Evolutionary conservation across 2,329 filamentous ascomycete species (phyloP).

Genomic region (Claviceps purpurea): DNA sequence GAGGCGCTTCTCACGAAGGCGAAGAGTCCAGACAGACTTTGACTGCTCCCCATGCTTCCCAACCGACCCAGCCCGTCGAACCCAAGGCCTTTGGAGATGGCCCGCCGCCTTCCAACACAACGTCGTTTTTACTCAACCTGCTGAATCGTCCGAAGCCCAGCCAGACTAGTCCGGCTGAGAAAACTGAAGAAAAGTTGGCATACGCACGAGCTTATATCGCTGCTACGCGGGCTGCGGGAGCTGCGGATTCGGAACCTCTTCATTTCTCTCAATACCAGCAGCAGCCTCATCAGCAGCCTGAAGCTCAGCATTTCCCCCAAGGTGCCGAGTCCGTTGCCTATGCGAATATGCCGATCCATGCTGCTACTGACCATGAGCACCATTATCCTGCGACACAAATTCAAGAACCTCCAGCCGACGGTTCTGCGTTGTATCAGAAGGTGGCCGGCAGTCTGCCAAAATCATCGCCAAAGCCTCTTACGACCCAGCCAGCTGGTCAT

Average conservation of each 20-base stretch:
- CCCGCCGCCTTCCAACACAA: slow-evolving; percentile 53
- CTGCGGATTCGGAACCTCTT: slow-evolving; percentile 13
- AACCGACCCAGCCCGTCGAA: slow-evolving; percentile 14
- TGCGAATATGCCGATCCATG: slow-evolving; percentile 11
- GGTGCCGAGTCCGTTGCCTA: slow-evolving; percentile 13
- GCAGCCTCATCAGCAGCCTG: slow-evolving; percentile 10
- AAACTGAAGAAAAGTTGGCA: slow-evolving; percentile 14
- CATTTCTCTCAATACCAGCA: slow-evolving; percentile 19
- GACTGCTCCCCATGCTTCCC: slow-evolving; percentile 12
- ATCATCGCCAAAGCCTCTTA: slow-evolving; percentile 28
- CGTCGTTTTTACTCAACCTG: slow-evolving; percentile 74
- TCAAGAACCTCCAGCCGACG: slow-evolving; percentile 25
- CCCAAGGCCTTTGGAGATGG: slow-evolving; percentile 29
- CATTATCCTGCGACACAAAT: slow-evolving; percentile 4
- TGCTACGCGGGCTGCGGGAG: slow-evolving; percentile 31
- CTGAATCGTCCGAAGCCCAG: slow-evolving; percentile 65
- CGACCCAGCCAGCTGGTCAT: slow-evolving; percentile 17
- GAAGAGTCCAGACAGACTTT: slow-evolving; percentile 23
- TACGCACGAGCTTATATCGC: slow-evolving; percentile 28
- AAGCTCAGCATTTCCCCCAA: slow-evolving; percentile 14
- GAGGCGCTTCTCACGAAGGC: slow-evolving; percentile 34
- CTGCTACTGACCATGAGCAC: slow-evolving; percentile 11
- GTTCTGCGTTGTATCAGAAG: slow-evolving; percentile 24
- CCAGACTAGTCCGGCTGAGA: slow-evolving; percentile 29
- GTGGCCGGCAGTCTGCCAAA: slow-evolving; percentile 23